Base-by-base conservation (phyloP, 176 grass and related monocot genomes). In the Secale cereale region DNA sequence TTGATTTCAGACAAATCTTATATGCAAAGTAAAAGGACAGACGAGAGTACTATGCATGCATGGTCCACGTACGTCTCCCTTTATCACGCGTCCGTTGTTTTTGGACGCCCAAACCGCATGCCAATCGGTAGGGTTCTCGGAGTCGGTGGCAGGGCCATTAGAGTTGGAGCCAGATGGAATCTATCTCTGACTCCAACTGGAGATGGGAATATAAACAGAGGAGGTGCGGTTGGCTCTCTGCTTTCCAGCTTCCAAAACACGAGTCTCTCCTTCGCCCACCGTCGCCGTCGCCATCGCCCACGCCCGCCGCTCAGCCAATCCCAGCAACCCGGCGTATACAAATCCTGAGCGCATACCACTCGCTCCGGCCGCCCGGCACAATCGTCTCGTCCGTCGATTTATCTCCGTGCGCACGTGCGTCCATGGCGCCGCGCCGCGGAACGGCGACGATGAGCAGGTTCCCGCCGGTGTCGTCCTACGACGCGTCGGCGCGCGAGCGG, bases 391-490 rank as follows among this genome's bases (percentile, higher is more conserved):
- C 69, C 1, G 0, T 9, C 70, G 19, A 56, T 56, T 19, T 0
- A 8, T 45, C 70, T 25, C 70, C 37, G n/a, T 2, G 0, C 2
- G 2, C 15, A 1, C 70, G 12, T 27, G 7, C 2, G 16, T 15
- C 22, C 72, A 76, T 76, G 72, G 45, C 71, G 41, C 70, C 40
- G 70, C 64, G 36, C 19, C 2, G 35, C 5, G 46, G 1, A 2
- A 71, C 67, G 72, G 45, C 22, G 3, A 3, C 39, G 1, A 6
- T 26, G 0, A 8, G 8, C 15, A 64, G 48, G 48, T 99, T 99
- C 79, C 91, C 97, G 9, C 79, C 81, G 26, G 52, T 99, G 32
- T 39, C 87, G 2, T 6, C 16, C 8, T 98, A 68, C 84, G 71
- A 86, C 65, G 25, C 85, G 28, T 7, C 83, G 0, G 10, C 48